Evolutionary conservation across 78 protist species (phyloP).

Genomic region (Dictyostelium citrinum): DNA sequence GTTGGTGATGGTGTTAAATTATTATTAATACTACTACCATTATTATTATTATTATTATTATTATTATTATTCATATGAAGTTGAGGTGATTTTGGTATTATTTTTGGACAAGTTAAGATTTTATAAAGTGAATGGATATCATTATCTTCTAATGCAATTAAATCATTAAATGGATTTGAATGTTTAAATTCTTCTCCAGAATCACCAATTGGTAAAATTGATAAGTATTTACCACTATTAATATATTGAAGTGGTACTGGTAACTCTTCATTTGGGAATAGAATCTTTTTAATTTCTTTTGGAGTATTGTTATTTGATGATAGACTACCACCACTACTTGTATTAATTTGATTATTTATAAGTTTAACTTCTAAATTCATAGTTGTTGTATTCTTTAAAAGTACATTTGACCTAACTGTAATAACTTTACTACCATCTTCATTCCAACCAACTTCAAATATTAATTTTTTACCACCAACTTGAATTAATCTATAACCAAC

Average conservation of each 20-base stretch:
- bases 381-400: constrained; percentile 28
- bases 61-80: neutral
- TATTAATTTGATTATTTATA: neutral
- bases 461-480: neutral
- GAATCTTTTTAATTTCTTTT: neutral
- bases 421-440: constrained; percentile 72
- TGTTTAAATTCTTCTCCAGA: constrained; percentile 24
- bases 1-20: neutral
- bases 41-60: neutral
- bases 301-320: neutral
- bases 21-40: neutral
- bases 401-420: constrained; percentile 43
- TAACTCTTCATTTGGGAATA: constrained; percentile 54
- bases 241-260: constrained; percentile 53
- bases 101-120: constrained; percentile 12
- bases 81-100: neutral
- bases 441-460: constrained; percentile 77
- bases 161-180: neutral
- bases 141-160: constrained; percentile 25
- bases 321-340: neutral
- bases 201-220: constrained; percentile 47
- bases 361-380: constrained; percentile 21
- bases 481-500: constrained; percentile 18
- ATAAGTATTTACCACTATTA: constrained; percentile 4
- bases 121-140: constrained; percentile 3